Base-by-base conservation (phyloP, 2,329 filamentous ascomycete genomes). In the Xylariaceae sp. region DNA sequence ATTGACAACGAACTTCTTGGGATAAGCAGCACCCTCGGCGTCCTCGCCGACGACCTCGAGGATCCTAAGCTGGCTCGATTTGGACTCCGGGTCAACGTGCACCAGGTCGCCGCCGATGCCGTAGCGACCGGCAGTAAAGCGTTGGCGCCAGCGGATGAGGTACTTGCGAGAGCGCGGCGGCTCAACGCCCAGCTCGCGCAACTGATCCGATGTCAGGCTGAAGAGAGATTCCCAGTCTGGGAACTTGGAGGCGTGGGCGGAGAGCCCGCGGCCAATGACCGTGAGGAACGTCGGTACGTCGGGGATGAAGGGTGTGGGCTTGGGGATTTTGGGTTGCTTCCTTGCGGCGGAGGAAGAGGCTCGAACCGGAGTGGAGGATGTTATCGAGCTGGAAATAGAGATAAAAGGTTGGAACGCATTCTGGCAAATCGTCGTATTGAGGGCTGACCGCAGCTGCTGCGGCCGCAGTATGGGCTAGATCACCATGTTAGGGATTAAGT, bases 201-300 rank as follows among this genome's bases (percentile, higher is more conserved):
- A 74, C 66, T 97, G 83, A 34, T 74, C 64, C 15, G 87, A 89
- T 17, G 80, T 83, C 50, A 93, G 74, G 34, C 83, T 83, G 75
- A 97, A 97, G 34, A 98, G 80, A 4, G 87, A 79, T 39, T 93
- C 85, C 93, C 93, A 97, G 9, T 85, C 84, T 2, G 87, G 81
- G 55, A 98, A 88, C 66, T 97, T 97, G 66, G 79, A 74, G 37
- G 85, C 79, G 70, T 96, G 88, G 60, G 85, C 81, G 58, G 78
- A 82, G 56, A 96, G 81, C 55, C 83, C 83, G 49, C 93, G 90
- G 54, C 93, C 93, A 66, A 97, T 96, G 45, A 96, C 74, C 28
- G 79, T 88, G 48, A 97, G 83, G 66, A 98, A 95, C 13, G 90
- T 93, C 54, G 76, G 63, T 31, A 89, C 81, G 62, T 96, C 84